These are phyloP conservation scores for Arthrinium phaeospermum DNA, from an alignment of 2,329 filamentous ascomycete genomes.

Conservation along the genomic window DNA sequence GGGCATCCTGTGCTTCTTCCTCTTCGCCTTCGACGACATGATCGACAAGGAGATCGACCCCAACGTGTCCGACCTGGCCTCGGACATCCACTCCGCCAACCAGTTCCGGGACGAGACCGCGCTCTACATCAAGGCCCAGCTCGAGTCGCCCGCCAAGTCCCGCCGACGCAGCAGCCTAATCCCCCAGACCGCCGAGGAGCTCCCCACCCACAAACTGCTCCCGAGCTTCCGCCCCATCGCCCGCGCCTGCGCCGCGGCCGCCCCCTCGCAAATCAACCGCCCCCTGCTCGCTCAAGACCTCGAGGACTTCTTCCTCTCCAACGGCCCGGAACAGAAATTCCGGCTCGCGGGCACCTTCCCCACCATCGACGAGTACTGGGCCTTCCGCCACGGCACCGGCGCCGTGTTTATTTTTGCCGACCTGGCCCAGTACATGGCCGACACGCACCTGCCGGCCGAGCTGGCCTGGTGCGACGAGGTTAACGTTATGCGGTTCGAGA, in stretches of 20 bases:
- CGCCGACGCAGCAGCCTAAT: background rate
- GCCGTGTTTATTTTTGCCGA: conserved; percentile 27
- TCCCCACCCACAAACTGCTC: conserved; percentile 23
- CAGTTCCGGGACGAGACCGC: conserved; percentile 27
- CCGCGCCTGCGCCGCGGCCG: conserved; percentile 19
- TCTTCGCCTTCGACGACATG: conserved; percentile 31
- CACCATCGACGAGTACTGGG: conserved; percentile 29
- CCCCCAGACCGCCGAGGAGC: background rate
- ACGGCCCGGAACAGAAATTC: conserved; percentile 27
- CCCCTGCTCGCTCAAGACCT: conserved; percentile 24
- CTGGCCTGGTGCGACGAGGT: conserved; percentile 29
- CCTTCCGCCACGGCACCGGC: conserved; percentile 29
- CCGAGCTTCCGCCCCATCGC: conserved; percentile 26
- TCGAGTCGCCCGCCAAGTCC: conserved; percentile 16
- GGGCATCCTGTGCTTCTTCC: conserved; percentile 27
- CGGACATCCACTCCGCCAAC: conserved; percentile 28
- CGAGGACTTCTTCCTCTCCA: conserved; percentile 30
- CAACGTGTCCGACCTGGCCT: conserved; percentile 26
- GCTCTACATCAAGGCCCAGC: conserved; percentile 18
- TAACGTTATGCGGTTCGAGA: conserved; percentile 25
- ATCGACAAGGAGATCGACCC: conserved; percentile 30
- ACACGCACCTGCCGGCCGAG: conserved; percentile 24
- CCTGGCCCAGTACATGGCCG: conserved; percentile 29
- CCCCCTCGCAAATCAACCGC: conserved; percentile 24
- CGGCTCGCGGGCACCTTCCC: conserved; percentile 27